Conservation (phyloP, 2,329 filamentous ascomycete species). For the Pleurostoma richardsiae region DNA sequence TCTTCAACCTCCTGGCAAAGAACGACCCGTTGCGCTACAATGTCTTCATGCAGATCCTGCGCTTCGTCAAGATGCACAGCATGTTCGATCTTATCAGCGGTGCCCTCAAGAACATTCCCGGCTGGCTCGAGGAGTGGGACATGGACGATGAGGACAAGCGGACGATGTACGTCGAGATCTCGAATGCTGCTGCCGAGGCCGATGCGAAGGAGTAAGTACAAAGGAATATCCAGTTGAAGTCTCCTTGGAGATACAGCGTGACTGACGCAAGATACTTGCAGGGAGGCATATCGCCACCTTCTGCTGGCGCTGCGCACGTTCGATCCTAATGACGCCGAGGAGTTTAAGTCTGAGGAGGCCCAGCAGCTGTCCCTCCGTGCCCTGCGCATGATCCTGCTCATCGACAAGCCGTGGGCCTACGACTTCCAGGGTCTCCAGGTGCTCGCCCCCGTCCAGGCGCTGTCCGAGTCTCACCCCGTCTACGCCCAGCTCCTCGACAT, state of each 20-base stretch:
- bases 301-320: conserved; percentile 59
- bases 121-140: conserved; percentile 81
- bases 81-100: conserved; percentile 81
- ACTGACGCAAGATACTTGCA: conserved; percentile 14
- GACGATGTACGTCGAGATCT: conserved; percentile 77
- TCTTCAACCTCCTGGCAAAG: conserved; percentile 88
- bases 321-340: conserved; percentile 48
- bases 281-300: conserved; percentile 63
- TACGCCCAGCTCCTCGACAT: conserved; percentile 93
- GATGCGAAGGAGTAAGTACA: conserved; percentile 68
- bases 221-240: background rate
- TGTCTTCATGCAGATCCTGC: conserved; percentile 83
- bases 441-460: conserved; percentile 77
- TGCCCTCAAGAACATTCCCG: conserved; percentile 76
- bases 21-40: conserved; percentile 79
- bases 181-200: conserved; percentile 72
- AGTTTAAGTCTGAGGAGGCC: conserved; percentile 53
- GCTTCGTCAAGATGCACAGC: conserved; percentile 69
- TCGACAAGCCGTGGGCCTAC: conserved; percentile 46
- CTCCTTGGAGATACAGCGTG: background rate
- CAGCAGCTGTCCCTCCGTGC: conserved; percentile 55
- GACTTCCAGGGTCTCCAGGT: conserved; percentile 77
- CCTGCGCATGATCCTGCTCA: conserved; percentile 47
- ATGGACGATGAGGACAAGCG: conserved; percentile 76
- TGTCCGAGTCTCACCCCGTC: conserved; percentile 76